Conservation (phyloP, 2,329 filamentous ascomycete species). For the Daldinia sp. region DNA sequence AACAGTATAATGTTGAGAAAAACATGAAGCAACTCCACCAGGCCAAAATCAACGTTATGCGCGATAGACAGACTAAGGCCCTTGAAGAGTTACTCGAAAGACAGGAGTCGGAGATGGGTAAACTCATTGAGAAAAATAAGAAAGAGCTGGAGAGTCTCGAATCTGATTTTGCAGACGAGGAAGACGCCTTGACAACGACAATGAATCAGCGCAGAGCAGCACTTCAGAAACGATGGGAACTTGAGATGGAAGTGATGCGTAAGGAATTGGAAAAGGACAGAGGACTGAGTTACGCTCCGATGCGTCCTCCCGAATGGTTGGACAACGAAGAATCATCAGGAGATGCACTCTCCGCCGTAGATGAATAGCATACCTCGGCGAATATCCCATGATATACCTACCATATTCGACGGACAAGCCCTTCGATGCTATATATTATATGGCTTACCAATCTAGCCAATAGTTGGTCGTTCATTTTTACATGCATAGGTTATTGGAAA, state of each 20-base stretch:
- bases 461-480: neutral
- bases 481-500: constrained; percentile 4
- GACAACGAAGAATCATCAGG: constrained; percentile 47
- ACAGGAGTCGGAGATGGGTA: constrained; percentile 65
- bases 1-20: constrained; percentile 71
- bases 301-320: constrained; percentile 58
- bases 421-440: neutral
- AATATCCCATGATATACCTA: neutral
- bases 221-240: constrained; percentile 63
- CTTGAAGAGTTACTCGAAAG: constrained; percentile 69
- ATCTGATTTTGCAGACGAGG: constrained; percentile 62
- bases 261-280: constrained; percentile 63
- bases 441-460: constrained; percentile 5
- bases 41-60: constrained; percentile 72
- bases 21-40: constrained; percentile 70
- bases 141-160: constrained; percentile 64
- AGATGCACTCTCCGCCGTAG: constrained; percentile 41
- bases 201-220: constrained; percentile 61
- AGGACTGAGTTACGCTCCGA: constrained; percentile 57
- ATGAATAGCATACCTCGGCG: constrained; percentile 34
- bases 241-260: constrained; percentile 66
- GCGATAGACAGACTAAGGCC: constrained; percentile 72
- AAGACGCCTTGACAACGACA: constrained; percentile 59
- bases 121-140: constrained; percentile 59
- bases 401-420: constrained; percentile 2